Base-by-base conservation (phyloP, 495 filamentous ascomycete genomes). In the Penicillium riverlandense region DNA sequence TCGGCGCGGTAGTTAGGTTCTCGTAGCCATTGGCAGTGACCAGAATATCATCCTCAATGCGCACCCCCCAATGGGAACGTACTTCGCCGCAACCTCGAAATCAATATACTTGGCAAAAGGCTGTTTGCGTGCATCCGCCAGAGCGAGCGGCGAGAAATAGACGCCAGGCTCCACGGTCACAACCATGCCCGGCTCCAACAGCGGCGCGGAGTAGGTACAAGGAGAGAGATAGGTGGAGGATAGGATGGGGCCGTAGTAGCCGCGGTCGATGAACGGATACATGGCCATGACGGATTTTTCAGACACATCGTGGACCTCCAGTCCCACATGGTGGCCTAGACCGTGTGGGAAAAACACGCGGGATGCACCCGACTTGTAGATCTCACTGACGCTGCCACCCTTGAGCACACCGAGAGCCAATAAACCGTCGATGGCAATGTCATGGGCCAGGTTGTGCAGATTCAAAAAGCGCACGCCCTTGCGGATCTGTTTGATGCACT, bases 261-360 rank as follows among this genome's bases (percentile, higher is more conserved):
- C 33, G 27, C 53, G 31, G 43, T 62, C 48, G 37, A 41, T 32
- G 16, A 42, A 48, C 50, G 37, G 11, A 38, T 48, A 45, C 46
- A 57, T 31, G n/a, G 65, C 68, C 50, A 66, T 75, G 34, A 76
- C 67, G 3, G 70, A 65, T 16, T 66, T 61, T 7, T 63, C 72
- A 6, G 77, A 77, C 6, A 86, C 81, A 66, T 97, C 91, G 54
- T 97, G 91, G 33, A 87, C 84, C 60, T 97, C 91, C 11, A 97
- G 73, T 0, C 91, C 91, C 30, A 96, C 70, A 59, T 95, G 87
- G 61, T 97, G 90, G 9, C 87, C 87, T 11, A 91, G 70, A 2
- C 91, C 91, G 61, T 97, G 91, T 2, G 91, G 90, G 65, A 95
- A 94, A 66, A 96, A 97, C 0, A 86, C 83, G 22, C 76, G 70